Evolutionary conservation across 2,329 filamentous ascomycete species (phyloP).

Genomic region (Laburnicola sp.): DNA sequence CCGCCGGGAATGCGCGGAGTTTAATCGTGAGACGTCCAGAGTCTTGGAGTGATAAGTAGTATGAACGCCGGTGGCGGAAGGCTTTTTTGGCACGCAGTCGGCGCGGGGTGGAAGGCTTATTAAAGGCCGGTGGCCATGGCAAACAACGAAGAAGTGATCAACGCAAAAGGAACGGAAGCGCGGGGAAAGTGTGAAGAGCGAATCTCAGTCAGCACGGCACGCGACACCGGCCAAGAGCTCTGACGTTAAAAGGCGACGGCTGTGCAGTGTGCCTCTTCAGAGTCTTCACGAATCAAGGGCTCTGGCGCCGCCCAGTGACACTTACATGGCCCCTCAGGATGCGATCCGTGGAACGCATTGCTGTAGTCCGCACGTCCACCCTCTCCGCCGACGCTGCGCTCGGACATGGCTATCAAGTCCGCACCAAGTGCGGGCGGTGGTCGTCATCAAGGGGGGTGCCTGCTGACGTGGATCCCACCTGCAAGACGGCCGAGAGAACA

Average conservation of each 20-base stretch:
- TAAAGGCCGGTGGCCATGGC: background rate
- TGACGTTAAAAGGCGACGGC: constrained; percentile 24
- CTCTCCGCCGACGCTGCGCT: background rate
- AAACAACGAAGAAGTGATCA: constrained; percentile 1
- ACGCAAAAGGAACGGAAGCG: background rate
- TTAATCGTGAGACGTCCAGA: constrained; percentile 13
- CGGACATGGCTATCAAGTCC: background rate
- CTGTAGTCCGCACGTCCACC: background rate
- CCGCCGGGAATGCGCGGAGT: background rate
- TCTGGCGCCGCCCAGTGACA: background rate
- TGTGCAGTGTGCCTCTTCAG: constrained; percentile 11
- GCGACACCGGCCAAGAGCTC: constrained; percentile 19
- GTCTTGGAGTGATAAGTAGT: constrained; percentile 3
- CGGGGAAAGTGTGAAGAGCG: background rate
- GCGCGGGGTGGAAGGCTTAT: background rate
- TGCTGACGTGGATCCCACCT: background rate
- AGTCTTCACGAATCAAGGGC: background rate
- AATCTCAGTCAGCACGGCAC: constrained; percentile 14
- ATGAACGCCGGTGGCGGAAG: background rate
- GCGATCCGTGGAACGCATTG: background rate
- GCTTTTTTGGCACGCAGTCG: background rate
- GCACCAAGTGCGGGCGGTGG: no score
- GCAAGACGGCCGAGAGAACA: no score
- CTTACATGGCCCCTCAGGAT: background rate
- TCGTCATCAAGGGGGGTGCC: no score